phyloP scores from a whole-genome alignment of 73 alveolate genomes.

The Paramecium pentaurelia region DNA sequence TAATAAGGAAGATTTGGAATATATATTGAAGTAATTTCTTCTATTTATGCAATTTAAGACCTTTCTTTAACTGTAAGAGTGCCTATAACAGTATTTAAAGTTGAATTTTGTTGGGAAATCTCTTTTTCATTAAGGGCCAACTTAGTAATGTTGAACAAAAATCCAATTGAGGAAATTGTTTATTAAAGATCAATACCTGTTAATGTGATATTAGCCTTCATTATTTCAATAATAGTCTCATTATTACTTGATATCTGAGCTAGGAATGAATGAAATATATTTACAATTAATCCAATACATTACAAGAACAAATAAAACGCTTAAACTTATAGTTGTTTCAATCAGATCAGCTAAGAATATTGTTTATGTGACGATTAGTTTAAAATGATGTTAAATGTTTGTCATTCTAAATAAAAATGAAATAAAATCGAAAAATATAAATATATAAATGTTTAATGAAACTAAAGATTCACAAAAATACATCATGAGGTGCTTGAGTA shows the following conservation, averaged over 20 bases:
- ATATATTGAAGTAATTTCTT: background rate
- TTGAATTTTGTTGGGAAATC: background rate
- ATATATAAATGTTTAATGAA: background rate
- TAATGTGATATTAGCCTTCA: background rate
- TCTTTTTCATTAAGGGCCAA: background rate
- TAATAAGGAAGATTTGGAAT: background rate
- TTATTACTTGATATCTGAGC: background rate
- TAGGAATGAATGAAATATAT: background rate
- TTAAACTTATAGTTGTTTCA: background rate
- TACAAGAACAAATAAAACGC: background rate
- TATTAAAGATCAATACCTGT: background rate
- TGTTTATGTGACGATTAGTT: background rate
- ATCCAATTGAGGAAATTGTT: background rate
- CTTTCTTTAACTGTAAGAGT: background rate
- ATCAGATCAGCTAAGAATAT: background rate
- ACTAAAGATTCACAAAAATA: background rate
- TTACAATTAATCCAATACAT: conserved; percentile 1
- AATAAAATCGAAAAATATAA: background rate
- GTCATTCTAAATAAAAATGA: background rate
- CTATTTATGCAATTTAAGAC: background rate
- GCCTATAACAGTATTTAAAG: background rate
- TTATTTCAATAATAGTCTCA: conserved; percentile 3
- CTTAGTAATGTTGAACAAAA: background rate
- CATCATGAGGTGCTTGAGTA: background rate
- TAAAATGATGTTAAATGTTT: conserved; percentile 13